Evolutionary conservation across 163 green algal species (phyloP).

Genomic region (Prototheca cutis): DNA sequence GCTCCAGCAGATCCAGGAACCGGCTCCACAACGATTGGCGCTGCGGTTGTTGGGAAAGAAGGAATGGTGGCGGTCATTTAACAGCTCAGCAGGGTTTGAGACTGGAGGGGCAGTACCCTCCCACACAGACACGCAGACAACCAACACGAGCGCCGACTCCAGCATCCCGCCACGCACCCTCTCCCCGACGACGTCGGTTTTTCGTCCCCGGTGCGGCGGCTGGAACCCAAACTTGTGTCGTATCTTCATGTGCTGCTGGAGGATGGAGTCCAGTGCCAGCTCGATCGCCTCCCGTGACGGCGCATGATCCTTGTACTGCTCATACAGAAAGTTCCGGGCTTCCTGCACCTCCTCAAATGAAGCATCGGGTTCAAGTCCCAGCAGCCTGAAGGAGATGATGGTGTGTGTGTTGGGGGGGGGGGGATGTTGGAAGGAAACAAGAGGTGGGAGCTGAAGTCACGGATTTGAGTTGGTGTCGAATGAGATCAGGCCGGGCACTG

Average conservation of each 20-base stretch:
- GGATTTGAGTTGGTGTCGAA: too few relatives aligned
- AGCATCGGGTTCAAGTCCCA: slow-evolving; percentile 54
- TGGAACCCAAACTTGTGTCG: slow-evolving; percentile 61
- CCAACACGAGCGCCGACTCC: not conserved
- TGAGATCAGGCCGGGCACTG: not conserved
- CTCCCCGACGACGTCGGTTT: slow-evolving; percentile 34
- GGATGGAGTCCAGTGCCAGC: slow-evolving; percentile 65
- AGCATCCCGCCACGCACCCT: not conserved
- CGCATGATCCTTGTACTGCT: slow-evolving; percentile 66
- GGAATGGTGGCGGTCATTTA: not conserved
- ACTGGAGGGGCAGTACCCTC: not conserved
- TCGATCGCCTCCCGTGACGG: slow-evolving; percentile 68
- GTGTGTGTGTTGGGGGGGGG: not conserved
- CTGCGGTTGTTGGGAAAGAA: not conserved
- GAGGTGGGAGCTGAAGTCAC: not conserved
- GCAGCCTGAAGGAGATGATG: slow-evolving; percentile 39
- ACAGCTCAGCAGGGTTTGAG: too few relatives aligned
- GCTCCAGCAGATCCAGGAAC: slow-evolving; percentile 51
- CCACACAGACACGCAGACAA: not conserved
- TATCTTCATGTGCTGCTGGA: slow-evolving; percentile 56
- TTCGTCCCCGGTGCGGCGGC: slow-evolving; percentile 40
- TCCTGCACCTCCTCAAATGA: slow-evolving; percentile 70
- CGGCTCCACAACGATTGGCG: slow-evolving; percentile 15
- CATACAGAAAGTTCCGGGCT: slow-evolving; percentile 60
- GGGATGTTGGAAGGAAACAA: not conserved